A percentile compares a stretch with the other conserved stretches of the same genome.
phyloP scores from a whole-genome alignment of 495 filamentous ascomycete genomes.

The Penicillium goetzii region DNA sequence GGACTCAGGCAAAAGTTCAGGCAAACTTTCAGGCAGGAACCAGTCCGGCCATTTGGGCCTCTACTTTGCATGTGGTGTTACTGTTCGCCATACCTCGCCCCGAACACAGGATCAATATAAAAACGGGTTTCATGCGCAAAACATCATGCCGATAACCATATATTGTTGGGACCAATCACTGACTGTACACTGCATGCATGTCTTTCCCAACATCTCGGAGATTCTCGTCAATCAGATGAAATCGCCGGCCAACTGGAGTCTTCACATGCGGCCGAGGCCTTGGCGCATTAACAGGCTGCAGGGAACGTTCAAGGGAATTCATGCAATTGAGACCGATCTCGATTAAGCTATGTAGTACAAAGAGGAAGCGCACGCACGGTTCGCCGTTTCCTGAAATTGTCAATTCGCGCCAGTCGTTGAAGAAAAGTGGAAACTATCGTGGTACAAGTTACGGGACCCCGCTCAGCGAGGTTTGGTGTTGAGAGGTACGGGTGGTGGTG shows the following conservation, averaged over 20 bases:
- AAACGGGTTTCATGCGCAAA: not conserved
- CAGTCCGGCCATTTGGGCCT: not conserved
- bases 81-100: not conserved
- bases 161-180: conserved; percentile 19
- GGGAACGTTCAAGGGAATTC: not conserved
- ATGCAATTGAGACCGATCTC: not conserved
- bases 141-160: conserved; percentile 1
- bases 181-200: not conserved
- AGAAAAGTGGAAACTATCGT: conserved; percentile 3
- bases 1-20: not conserved
- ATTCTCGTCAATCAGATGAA: conserved; percentile 4
- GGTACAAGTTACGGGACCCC: conserved; percentile 12
- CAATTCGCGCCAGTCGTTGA: conserved; percentile 10
- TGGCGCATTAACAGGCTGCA: not conserved
- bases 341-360: conserved; percentile 3
- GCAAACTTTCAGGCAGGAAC: not conserved
- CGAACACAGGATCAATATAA: not conserved
- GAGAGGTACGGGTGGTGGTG: conserved; percentile 47
- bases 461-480: conserved; percentile 51
- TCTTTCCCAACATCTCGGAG: conserved; percentile 28
- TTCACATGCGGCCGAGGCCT: conserved; percentile 38
- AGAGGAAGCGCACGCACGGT: not conserved
- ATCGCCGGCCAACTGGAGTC: conserved; percentile 11
- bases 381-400: not conserved
- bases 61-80: not conserved